phyloP scores from a whole-genome alignment of 2,329 filamentous ascomycete genomes.

The Emydomyces testavorans region DNA sequence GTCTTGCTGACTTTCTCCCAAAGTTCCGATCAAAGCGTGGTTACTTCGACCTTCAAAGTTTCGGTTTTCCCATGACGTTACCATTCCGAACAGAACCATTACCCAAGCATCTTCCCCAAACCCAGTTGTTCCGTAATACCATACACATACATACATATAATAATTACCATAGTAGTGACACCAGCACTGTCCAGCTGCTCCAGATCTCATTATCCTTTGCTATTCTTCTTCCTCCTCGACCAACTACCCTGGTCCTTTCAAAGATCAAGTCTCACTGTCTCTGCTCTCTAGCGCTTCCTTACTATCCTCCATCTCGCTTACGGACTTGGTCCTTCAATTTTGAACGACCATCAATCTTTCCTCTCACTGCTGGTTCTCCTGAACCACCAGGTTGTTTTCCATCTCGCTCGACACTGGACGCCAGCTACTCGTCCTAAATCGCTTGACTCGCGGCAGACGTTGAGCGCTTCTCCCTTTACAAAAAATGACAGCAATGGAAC shows the following conservation, averaged over 20 bases:
- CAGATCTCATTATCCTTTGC: conserved; percentile 6
- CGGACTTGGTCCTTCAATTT: neutral
- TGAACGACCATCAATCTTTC: neutral
- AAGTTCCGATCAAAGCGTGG: no score
- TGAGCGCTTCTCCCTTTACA: neutral
- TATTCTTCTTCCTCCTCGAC: conserved; percentile 1
- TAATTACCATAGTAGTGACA: conserved; percentile 10
- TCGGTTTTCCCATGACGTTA: neutral
- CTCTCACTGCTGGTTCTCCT: neutral
- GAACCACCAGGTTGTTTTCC: neutral
- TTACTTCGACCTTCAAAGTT: neutral
- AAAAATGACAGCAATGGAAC: conserved; percentile 27
- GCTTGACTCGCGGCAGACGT: neutral
- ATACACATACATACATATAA: neutral
- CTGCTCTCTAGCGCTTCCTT: conserved; percentile 5
- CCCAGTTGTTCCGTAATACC: neutral
- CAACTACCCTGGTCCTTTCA: conserved; percentile 9
- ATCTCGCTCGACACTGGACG: neutral
- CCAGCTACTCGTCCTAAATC: neutral
- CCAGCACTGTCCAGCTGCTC: conserved; percentile 7
- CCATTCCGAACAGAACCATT: neutral
- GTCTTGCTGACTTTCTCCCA: no score
- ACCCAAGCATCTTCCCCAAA: conserved; percentile 1
- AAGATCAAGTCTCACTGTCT: conserved; percentile 1
- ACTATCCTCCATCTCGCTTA: conserved; percentile 1